Evolutionary conservation across 2,329 filamentous ascomycete species (phyloP).

Genomic region (Clathrospora elynae): DNA sequence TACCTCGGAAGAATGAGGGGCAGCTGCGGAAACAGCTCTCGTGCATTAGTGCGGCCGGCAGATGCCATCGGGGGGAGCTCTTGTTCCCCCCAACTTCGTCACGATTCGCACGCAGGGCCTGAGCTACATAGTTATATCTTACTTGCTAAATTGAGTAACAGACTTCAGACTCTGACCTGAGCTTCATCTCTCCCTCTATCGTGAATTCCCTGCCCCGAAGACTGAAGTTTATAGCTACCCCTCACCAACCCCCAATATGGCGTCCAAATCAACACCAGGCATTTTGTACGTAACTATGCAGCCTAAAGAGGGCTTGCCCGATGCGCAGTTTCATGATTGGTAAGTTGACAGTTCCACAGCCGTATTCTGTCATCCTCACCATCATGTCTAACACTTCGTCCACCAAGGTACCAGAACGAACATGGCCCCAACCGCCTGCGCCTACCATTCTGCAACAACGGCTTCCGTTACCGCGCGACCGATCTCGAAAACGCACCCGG

Average conservation of each 20-base stretch:
- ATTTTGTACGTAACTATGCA: conserved; percentile 88
- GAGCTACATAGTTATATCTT: conserved; percentile 5
- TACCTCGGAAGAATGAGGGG: conserved; percentile 36
- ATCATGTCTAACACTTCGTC: conserved; percentile 41
- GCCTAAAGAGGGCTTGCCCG: conserved; percentile 67
- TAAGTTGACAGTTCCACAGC: conserved; percentile 35
- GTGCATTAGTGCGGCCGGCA: conserved; percentile 36
- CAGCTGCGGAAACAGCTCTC: conserved; percentile 12
- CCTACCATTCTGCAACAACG: conserved; percentile 74
- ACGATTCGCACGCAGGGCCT: conserved; percentile 4
- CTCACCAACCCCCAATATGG: conserved; percentile 41
- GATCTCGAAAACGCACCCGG: conserved; percentile 54
- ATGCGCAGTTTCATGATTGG: conserved; percentile 75
- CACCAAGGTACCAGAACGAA: conserved; percentile 76
- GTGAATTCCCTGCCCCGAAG: neutral
- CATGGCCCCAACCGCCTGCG: conserved; percentile 82
- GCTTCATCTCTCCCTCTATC: too few species aligned
- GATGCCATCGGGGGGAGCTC: conserved; percentile 40
- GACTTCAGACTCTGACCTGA: too few species aligned
- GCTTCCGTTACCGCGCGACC: conserved; percentile 75
- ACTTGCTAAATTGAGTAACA: neutral
- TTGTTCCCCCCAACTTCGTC: conserved; percentile 15
- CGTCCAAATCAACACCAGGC: conserved; percentile 59
- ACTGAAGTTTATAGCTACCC: conserved; percentile 4
- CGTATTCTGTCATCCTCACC: conserved; percentile 24